A percentile compares a stretch with the other conserved stretches of the same genome.
Evolutionary conservation across 192 early-diverging fungal species (phyloP).

Genomic region (Lobosporangium transversale): DNA sequence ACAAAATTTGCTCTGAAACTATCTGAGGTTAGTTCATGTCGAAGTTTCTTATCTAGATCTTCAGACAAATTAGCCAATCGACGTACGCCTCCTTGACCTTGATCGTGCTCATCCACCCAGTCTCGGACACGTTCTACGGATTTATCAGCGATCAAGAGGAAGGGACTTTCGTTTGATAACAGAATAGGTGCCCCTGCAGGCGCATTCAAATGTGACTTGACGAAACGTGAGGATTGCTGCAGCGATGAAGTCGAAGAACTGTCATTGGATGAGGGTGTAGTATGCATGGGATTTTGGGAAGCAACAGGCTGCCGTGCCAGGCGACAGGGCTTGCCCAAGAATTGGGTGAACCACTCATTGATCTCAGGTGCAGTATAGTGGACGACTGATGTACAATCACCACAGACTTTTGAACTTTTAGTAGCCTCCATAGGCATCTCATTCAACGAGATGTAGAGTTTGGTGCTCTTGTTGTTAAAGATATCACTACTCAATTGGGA

Average conservation of each 20-base stretch:
- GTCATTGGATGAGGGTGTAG: neutral
- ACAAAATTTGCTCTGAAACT: constrained; percentile 80
- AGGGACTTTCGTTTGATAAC: constrained; percentile 80
- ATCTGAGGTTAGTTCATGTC: constrained; percentile 42
- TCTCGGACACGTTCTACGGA: constrained; percentile 65
- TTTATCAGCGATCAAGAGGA: constrained; percentile 70
- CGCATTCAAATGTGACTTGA: constrained; percentile 55
- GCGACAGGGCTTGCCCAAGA: constrained; percentile 55
- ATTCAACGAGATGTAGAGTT: constrained; percentile 33
- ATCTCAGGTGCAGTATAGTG: constrained; percentile 51
- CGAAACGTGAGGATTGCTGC: constrained; percentile 17
- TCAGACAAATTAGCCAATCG: constrained; percentile 26
- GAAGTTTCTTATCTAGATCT: constrained; percentile 21
- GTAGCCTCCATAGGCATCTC: constrained; percentile 29
- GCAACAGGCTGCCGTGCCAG: constrained; percentile 51
- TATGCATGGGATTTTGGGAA: constrained; percentile 6
- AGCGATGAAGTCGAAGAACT: neutral
- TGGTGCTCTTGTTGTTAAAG: neutral
- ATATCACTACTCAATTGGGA: no score
- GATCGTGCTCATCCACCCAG: constrained; percentile 57
- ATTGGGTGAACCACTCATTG: constrained; percentile 57
- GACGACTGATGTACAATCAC: constrained; percentile 43
- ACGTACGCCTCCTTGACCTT: constrained; percentile 36
- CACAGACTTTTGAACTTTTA: constrained; percentile 50
- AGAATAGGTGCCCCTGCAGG: constrained; percentile 50